Percentiles rank a stretch among this genome's conserved stretches.
phyloP scores from a whole-genome alignment of 345 rosid genomes.

The Dipteronia dyeriana region DNA sequence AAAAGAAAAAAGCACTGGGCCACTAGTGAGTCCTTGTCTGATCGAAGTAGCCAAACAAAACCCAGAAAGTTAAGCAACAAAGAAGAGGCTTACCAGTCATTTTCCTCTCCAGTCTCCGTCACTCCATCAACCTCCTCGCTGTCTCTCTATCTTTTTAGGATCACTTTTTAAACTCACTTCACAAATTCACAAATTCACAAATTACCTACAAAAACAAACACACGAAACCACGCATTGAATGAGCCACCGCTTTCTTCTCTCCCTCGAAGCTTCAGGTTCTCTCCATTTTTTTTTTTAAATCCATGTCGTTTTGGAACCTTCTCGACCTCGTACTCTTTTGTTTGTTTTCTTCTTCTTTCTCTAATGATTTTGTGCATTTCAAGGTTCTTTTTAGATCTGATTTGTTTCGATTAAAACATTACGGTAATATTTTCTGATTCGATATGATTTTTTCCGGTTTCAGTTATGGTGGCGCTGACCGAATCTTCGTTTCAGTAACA shows the following conservation, averaged over 20 bases:
- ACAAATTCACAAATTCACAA: background rate
- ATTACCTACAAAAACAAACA: background rate
- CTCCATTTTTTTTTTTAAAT: background rate
- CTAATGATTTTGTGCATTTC: background rate
- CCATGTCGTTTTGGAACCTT: background rate
- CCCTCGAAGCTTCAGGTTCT: background rate
- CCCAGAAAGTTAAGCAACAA: constrained; percentile 12
- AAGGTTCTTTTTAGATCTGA: constrained; percentile 7
- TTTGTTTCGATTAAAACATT: background rate
- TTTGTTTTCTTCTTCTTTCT: background rate
- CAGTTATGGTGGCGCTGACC: background rate
- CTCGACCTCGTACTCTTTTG: background rate
- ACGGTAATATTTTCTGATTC: background rate
- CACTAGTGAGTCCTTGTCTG: background rate
- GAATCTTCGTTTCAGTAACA: constrained; percentile 17
- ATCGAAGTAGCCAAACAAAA: constrained; percentile 27
- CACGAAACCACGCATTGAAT: constrained; percentile 17
- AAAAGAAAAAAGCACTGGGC: background rate
- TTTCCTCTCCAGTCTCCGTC: background rate
- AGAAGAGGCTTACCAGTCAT: background rate
- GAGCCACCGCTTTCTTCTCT: constrained; percentile 11
- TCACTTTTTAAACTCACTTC: background rate
- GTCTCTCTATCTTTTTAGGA: background rate
- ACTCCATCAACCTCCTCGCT: background rate
- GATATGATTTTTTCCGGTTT: background rate